phyloP scores from a whole-genome alignment of 1,284 basidiomycete genomes.

The Wolfiporia cocos region DNA sequence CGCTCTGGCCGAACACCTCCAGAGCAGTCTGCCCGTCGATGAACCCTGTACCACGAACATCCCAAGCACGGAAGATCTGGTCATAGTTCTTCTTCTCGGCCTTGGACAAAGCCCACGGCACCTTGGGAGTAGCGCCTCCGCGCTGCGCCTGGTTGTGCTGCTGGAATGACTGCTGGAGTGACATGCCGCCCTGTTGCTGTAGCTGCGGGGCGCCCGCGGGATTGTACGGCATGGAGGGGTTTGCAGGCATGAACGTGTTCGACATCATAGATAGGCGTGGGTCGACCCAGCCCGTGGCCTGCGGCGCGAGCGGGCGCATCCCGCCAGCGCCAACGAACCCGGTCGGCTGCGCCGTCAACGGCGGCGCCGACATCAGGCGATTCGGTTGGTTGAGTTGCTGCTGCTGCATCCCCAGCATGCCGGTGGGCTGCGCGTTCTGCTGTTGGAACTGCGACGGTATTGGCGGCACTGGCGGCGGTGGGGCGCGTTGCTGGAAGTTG shows the following conservation, averaged over 20 bases:
- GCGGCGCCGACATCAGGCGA: slow-evolving; percentile 44
- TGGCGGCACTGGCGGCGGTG: slow-evolving; percentile 55
- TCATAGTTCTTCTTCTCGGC: slow-evolving; percentile 97
- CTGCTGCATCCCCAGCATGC: slow-evolving; percentile 36
- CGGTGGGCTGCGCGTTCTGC: slow-evolving; percentile 32
- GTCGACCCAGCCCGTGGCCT: slow-evolving; percentile 80
- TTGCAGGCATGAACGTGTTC: slow-evolving; percentile 80
- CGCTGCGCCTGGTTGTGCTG: slow-evolving; percentile 74
- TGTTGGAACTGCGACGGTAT: slow-evolving; percentile 55
- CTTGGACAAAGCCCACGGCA: slow-evolving; percentile 87
- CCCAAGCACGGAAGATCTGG: slow-evolving; percentile 96
- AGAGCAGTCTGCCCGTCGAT: slow-evolving; percentile 83
- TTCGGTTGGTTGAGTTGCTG: slow-evolving; percentile 28
- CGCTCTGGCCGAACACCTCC: slow-evolving; percentile 95
- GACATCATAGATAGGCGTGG: slow-evolving; percentile 83
- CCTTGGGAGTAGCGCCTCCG: slow-evolving; percentile 64
- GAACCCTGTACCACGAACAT: slow-evolving; percentile 78
- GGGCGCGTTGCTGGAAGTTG: slow-evolving; percentile 45
- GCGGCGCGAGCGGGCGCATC: slow-evolving; percentile 55
- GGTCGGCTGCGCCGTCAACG: slow-evolving; percentile 49
- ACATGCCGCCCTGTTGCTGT: slow-evolving; percentile 47
- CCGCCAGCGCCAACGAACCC: slow-evolving; percentile 45
- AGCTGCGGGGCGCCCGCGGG: slow-evolving; percentile 65
- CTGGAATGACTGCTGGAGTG: slow-evolving; percentile 73
- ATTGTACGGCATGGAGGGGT: slow-evolving; percentile 54